phyloP scores from a whole-genome alignment of 352 stramenopile species.

The Phytophthora pseudosyringae region DNA sequence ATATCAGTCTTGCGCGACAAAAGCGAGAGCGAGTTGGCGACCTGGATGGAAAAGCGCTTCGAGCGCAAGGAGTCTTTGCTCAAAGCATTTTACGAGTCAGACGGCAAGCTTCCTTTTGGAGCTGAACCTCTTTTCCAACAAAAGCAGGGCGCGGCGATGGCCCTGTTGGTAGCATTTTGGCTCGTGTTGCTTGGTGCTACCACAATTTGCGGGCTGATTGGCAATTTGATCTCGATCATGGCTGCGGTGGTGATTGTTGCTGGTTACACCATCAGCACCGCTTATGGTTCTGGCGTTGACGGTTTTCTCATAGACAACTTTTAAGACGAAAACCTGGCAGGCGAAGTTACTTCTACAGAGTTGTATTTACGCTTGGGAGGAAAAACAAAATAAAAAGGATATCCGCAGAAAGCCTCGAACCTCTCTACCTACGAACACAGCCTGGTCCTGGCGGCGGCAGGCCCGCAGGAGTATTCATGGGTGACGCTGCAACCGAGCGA shows the following conservation, averaged over 20 bases:
- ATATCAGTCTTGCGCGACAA: slow-evolving; percentile 45
- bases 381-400: slow-evolving; percentile 21
- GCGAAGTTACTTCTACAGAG: slow-evolving; percentile 17
- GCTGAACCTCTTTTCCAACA: slow-evolving; percentile 56
- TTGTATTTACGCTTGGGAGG: slow-evolving; percentile 11
- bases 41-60: slow-evolving; percentile 74
- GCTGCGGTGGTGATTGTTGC: slow-evolving; percentile 28
- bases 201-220: slow-evolving; percentile 38
- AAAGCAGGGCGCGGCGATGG: slow-evolving; percentile 35
- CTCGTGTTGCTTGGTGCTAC: slow-evolving; percentile 42
- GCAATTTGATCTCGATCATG: slow-evolving; percentile 36
- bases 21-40: slow-evolving; percentile 50
- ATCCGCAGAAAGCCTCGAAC: not conserved
- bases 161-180: slow-evolving; percentile 62
- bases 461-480: not conserved
- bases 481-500: slow-evolving; percentile 49
- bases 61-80: slow-evolving; percentile 71
- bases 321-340: slow-evolving; percentile 9
- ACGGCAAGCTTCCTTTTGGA: slow-evolving; percentile 53
- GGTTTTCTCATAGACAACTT: slow-evolving; percentile 49
- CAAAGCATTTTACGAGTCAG: slow-evolving; percentile 65
- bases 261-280: slow-evolving; percentile 43
- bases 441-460: slow-evolving; percentile 15
- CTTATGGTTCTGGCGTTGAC: slow-evolving; percentile 56
- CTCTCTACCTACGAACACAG: slow-evolving; percentile 25